Base-by-base conservation (phyloP, 225 moss, liverwort and hornwort genomes). In the Takakia lepidozioides region DNA sequence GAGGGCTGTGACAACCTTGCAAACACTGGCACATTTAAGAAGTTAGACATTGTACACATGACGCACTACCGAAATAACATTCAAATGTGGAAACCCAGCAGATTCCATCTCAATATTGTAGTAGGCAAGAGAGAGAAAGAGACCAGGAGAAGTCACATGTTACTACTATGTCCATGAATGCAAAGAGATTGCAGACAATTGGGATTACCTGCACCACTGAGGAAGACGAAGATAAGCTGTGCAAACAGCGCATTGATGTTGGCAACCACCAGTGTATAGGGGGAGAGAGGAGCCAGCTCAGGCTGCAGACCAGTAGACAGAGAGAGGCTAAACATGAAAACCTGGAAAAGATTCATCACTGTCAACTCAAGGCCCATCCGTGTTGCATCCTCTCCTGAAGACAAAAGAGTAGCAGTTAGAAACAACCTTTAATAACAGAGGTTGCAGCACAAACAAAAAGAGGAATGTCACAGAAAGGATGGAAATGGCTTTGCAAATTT, bases 251-350 rank as follows among this genome's bases (percentile, higher is more conserved):
- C 83, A 38, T 88, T 88, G 63, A 84, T 32, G 55, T 88, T 88
- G 48, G 87, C 87, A 27, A 88, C 64, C 37, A 88, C 70, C 29
- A 88, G 58, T 3, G 87, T 75, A 34, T 84, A 88, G 10, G 87
- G 87, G 27, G 87, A 81, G 16, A 88, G 67, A 8, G 87, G 87
- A 35, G 83, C 65, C 28, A 88, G 57, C 63, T 81, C 87, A 5
- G 87, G 84, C 64, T 88, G 77, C 55, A 88, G 64, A 19, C 87
- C 87, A 30, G 87, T 88, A 25, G 83, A 77, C 51, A 88, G 83
- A 59, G 87, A 88, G 14, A 88, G 67, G 54, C 87, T 88, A 52
- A 88, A 88, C 87, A 88, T 84, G 56, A 84, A 88, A 16, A 87
- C 66, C 68, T 81, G 64, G 38, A 88, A 88, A 20, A 84, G 9